Conservation (phyloP, 2,329 filamentous ascomycete genomes). For the Alternaria viburni region DNA sequence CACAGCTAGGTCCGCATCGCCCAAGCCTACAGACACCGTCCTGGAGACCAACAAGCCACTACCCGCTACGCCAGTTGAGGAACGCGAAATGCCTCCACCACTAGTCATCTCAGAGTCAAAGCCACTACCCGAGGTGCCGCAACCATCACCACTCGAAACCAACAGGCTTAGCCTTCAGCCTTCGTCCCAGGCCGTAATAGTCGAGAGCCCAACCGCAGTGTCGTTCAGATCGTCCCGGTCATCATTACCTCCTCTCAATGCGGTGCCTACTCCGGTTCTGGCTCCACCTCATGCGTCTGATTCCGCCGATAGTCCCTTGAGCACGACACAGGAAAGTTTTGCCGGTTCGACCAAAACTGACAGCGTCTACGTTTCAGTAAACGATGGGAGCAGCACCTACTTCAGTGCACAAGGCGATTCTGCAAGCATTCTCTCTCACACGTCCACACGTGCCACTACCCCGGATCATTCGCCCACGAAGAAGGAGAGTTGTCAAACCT, state of each 20-base stretch:
- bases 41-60: constrained; percentile 47
- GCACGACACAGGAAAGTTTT: constrained; percentile 37
- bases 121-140: constrained; percentile 70
- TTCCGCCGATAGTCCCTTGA: constrained; percentile 46
- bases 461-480: constrained; percentile 68
- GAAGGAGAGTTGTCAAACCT: constrained; percentile 65
- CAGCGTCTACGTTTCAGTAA: constrained; percentile 76
- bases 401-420: constrained; percentile 79
- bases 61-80: constrained; percentile 45
- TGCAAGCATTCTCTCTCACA: constrained; percentile 77
- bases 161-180: constrained; percentile 33
- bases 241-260: constrained; percentile 50
- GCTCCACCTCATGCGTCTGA: constrained; percentile 35
- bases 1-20: constrained; percentile 9
- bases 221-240: constrained; percentile 58
- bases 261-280: constrained; percentile 35
- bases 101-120: constrained; percentile 65
- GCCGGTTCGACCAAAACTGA: constrained; percentile 52
- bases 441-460: constrained; percentile 86
- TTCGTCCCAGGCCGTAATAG: constrained; percentile 24
- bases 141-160: constrained; percentile 44
- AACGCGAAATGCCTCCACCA: constrained; percentile 49
- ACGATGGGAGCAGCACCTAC: constrained; percentile 79
- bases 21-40: constrained; percentile 19
- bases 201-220: constrained; percentile 41